phyloP scores from a whole-genome alignment of 2,329 filamentous ascomycete genomes.

The Clarireedia monteithiana region DNA sequence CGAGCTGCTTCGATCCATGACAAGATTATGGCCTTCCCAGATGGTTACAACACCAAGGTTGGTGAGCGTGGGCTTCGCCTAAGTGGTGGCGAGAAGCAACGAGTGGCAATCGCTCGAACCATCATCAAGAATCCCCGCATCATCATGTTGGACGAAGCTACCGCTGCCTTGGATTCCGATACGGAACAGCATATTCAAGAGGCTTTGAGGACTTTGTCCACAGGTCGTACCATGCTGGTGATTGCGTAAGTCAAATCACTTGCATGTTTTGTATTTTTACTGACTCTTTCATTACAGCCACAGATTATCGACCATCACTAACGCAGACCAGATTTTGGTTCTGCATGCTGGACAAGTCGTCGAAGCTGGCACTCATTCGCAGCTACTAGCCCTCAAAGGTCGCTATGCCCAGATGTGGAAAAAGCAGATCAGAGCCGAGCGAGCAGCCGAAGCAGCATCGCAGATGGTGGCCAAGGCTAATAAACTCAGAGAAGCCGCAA shows the following conservation, averaged over 20 bases:
- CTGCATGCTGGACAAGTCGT: slow-evolving; percentile 69
- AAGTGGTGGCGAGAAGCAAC: slow-evolving; percentile 87
- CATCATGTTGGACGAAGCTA: slow-evolving; percentile 90
- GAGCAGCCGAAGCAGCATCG: slow-evolving; percentile 52
- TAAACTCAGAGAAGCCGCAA: slow-evolving; percentile 22
- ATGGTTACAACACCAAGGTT: slow-evolving; percentile 82
- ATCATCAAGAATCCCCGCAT: slow-evolving; percentile 88
- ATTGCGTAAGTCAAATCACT: slow-evolving; percentile 60
- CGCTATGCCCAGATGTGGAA: slow-evolving; percentile 80
- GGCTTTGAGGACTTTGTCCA: slow-evolving; percentile 71
- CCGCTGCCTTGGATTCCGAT: slow-evolving; percentile 82
- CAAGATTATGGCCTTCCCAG: slow-evolving; percentile 81
- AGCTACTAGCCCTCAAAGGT: slow-evolving; percentile 62
- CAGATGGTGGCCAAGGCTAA: slow-evolving; percentile 25
- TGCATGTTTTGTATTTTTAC: slow-evolving; percentile 59
- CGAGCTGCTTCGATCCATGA: slow-evolving; percentile 86
- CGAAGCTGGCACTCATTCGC: slow-evolving; percentile 71
- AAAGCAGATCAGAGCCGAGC: slow-evolving; percentile 75
- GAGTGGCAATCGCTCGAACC: slow-evolving; percentile 86
- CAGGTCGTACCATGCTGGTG: slow-evolving; percentile 85
- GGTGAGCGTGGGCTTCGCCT: slow-evolving; percentile 82
- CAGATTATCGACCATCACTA: slow-evolving; percentile 79
- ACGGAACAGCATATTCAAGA: slow-evolving; percentile 91
- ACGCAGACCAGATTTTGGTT: slow-evolving; percentile 80
- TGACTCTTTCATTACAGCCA: slow-evolving; percentile 63